phyloP scores from a whole-genome alignment of 2,329 filamentous ascomycete genomes.

The Clathrospora elynae region DNA sequence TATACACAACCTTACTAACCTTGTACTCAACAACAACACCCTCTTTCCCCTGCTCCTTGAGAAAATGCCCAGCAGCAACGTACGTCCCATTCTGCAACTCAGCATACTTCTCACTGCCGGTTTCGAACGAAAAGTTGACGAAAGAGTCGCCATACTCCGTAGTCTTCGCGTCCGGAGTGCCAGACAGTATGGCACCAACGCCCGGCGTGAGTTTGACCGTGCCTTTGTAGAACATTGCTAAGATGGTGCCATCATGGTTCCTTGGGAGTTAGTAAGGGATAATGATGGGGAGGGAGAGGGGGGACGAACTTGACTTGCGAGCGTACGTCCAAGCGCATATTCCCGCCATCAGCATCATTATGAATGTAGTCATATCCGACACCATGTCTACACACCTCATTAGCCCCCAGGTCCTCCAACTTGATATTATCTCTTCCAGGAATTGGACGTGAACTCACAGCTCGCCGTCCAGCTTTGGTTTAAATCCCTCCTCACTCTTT shows the following conservation, averaged over 20 bases:
- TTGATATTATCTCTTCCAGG: no score
- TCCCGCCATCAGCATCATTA: constrained; percentile 31
- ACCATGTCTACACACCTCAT: constrained; percentile 39
- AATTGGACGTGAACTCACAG: no score
- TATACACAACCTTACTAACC: constrained; percentile 34
- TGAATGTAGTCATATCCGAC: constrained; percentile 43
- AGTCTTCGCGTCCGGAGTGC: constrained; percentile 31
- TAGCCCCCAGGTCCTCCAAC: no score
- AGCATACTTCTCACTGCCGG: constrained; percentile 36
- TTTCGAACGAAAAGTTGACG: constrained; percentile 40
- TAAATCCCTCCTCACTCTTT: constrained; percentile 38
- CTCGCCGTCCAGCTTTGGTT: constrained; percentile 34
- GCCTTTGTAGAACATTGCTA: constrained; percentile 45
- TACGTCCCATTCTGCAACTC: constrained; percentile 37
- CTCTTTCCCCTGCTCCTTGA: constrained; percentile 26
- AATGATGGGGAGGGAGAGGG: background rate
- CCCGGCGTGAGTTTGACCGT: constrained; percentile 31
- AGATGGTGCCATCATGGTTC: constrained; percentile 27
- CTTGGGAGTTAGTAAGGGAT: constrained; percentile 8
- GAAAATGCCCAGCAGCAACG: constrained; percentile 39
- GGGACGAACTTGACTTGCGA: constrained; percentile 31
- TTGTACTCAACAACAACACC: constrained; percentile 40
- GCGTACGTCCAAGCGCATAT: constrained; percentile 40
- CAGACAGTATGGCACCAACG: constrained; percentile 31
- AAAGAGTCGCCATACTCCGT: constrained; percentile 40